Base-by-base conservation (phyloP, 2,329 filamentous ascomycete species). In the Pseudovirgaria hyperparasitica region DNA sequence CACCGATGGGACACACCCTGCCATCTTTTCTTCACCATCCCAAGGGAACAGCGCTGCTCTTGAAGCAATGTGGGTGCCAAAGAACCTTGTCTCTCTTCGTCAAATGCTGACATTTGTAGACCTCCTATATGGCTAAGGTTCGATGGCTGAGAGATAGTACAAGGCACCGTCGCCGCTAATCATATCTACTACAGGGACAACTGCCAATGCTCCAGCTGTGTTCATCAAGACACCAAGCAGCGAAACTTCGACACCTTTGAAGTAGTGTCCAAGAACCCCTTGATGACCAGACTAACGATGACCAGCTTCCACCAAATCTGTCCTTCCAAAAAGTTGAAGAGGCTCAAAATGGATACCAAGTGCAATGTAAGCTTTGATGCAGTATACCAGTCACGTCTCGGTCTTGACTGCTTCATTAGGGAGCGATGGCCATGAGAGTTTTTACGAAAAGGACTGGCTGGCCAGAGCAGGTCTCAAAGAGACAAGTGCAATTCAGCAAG, bases 181-280 rank as follows among this genome's bases (percentile, higher is more conserved):
- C 18, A 11, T 2, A 33, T 36, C 6, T 33, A 43, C 12, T 48
- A 37, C 14, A 76, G 78, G 35, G 79, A 85, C 41, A 78, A 82
- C 42, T 86, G 80, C 43, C 75, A 72, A 32, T 86, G 79, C 45
- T 41, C 51, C 2, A 48, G 58, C 33, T 85, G 80, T 45, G 63
- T 79, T 14, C 76, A 84, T 48, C 67, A 69, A 30, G 68, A 74
- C 34, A 86, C 80, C 4, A 71, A 65, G 48, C 80, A 86, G 50
- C 61, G 76, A 15, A 66, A 69, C 26, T 62, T 79, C 29, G 67
- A 82, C 41, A 81, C 73, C 0, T 82, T 82, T 40, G 60, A 65
- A 30, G 72, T 79, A 47, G 38, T 20, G 36, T 25, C 26, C 34
- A 36, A 15, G 26, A n/a, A n/a, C 12, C 9, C n/a, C 11, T 19